Base-by-base conservation (phyloP, 768 basidiomycete genomes). In the Vishniacozyma victoriae region DNA sequence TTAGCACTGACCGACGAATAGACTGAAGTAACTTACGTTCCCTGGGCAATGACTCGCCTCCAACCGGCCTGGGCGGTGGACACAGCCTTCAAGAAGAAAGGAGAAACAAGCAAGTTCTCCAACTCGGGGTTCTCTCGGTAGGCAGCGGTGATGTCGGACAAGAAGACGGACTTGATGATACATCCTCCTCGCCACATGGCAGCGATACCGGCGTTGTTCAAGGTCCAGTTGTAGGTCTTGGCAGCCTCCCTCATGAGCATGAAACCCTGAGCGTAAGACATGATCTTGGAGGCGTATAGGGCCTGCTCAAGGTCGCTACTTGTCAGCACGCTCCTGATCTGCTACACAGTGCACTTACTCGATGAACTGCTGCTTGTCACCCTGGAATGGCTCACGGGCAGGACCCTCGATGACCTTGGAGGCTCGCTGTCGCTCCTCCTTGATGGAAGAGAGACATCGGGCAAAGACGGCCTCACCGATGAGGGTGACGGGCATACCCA, bases 181-280 rank as follows among this genome's bases (percentile, higher is more conserved):
- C 93, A 97, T 59, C 95, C 95, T 59, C 95, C 95, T 66, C 93
- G 89, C 95, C 95, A 99, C 91, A 99, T 99, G 61, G 79, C 82
- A 26, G 95, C 95, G 69, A 99, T 97, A 53, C 91, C 92, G 62
- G 91, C 84, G 72, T 93, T 93, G 80, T 97, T 96, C 72, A 99
- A 77, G 73, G 86, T 82, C 93, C 93, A 99, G 57, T 59, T 58
- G 71, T 75, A 73, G 79, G 95, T 91, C 74, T 89, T 88, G 36
- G 92, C 95, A 41, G 91, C 92, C 75, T 96, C 86, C 59, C 95
- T 80, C 91, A 99, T 95, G 67, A 99, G 82, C 83, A 99, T 93
- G 79, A 97, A 99, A 59, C 95, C 95, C 76, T 99, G 95, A 4
- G 93, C 88, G 79, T 99, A 99, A 24, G 93, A 97, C 67, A 96